A percentile compares a stretch with the other conserved stretches of the same genome.
These are phyloP conservation scores for Populus hybrid DNA, from an alignment of 441 rosid species.

Conservation along the genomic window DNA sequence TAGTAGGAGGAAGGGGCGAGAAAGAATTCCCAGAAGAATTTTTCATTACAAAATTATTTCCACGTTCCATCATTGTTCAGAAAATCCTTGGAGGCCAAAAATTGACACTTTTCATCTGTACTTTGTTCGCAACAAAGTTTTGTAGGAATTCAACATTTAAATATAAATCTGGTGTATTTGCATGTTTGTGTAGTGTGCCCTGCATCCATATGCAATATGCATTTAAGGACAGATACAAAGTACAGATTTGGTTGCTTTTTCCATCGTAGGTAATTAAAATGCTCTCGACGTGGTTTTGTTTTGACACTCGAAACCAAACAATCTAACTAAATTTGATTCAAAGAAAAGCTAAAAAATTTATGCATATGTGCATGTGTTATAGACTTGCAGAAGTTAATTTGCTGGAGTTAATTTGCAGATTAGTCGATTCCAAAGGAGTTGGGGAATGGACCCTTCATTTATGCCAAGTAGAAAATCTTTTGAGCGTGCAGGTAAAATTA, in stretches of 20 bases:
- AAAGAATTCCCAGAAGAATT: background rate
- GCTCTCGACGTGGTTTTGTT: background rate
- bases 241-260: background rate
- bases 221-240: background rate
- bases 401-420: constrained; percentile 40
- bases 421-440: constrained; percentile 66
- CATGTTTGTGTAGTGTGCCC: background rate
- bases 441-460: constrained; percentile 96
- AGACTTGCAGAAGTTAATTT: background rate
- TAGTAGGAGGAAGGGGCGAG: background rate
- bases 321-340: background rate
- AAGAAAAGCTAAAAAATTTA: background rate
- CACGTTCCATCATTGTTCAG: background rate
- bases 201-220: background rate
- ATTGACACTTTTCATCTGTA: background rate
- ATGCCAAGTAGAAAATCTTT: constrained; percentile 97
- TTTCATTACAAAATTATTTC: background rate
- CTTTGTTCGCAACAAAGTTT: background rate
- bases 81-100: background rate
- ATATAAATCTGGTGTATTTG: background rate
- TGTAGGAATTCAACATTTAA: background rate
- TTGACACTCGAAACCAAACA: background rate
- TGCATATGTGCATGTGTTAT: background rate
- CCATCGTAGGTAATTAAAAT: background rate
- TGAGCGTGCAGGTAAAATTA: constrained; percentile 79